Conservation (phyloP, 192 early-diverging fungal species). For the Coemansia sp. region DNA sequence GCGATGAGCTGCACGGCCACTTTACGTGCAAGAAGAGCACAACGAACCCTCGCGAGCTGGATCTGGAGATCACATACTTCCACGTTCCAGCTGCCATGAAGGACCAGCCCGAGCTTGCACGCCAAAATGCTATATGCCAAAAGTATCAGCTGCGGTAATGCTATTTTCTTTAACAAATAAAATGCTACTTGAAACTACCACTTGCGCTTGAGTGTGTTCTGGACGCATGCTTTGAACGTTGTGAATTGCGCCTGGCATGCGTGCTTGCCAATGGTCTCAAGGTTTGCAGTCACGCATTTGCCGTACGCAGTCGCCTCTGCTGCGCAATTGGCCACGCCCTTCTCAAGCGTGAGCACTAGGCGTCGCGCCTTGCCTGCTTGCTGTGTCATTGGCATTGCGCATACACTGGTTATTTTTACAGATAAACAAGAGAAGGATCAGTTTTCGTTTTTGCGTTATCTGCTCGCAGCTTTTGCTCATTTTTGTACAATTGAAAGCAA, state of each 20-base stretch:
- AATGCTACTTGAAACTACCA: constrained; percentile 19
- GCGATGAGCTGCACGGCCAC: constrained; percentile 55
- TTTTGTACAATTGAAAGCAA: neutral
- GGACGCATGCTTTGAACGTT: constrained; percentile 58
- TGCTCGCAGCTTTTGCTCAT: neutral
- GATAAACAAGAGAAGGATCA: neutral
- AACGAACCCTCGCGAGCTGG: constrained; percentile 70
- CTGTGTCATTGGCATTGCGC: constrained; percentile 31
- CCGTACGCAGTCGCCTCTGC: constrained; percentile 55
- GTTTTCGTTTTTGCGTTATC: neutral
- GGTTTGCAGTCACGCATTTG: constrained; percentile 50
- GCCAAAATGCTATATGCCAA: constrained; percentile 13
- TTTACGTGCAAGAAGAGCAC: constrained; percentile 65
- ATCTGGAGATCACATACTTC: constrained; percentile 58
- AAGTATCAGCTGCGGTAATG: constrained; percentile 38
- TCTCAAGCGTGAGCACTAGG: constrained; percentile 48
- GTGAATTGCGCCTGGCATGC: constrained; percentile 59
- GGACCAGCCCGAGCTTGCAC: neutral
- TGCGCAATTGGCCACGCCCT: constrained; percentile 39
- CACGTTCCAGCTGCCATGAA: constrained; percentile 15
- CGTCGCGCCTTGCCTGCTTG: constrained; percentile 35
- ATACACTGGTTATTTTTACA: neutral
- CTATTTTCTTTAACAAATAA: neutral
- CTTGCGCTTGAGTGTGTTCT: constrained; percentile 51
- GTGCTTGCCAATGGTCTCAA: constrained; percentile 57